Evolutionary conservation across 2,329 filamentous ascomycete genomes (phyloP).

Genomic region (Dothistroma septosporum): DNA sequence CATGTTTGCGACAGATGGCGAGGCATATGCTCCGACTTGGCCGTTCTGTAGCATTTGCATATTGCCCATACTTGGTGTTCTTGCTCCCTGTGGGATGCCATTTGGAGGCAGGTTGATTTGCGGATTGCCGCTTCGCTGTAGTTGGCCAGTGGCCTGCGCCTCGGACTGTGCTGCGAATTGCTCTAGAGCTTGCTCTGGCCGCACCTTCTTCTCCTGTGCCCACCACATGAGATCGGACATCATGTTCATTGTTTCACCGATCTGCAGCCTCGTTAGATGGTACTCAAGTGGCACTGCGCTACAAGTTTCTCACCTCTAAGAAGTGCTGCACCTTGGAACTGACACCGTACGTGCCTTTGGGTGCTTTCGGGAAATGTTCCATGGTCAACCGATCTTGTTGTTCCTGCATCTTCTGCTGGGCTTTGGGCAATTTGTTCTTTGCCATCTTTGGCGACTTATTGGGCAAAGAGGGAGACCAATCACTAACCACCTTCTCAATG

Average conservation of each 20-base stretch:
- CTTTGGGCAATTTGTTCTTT: conserved; percentile 46
- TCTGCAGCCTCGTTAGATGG: conserved; percentile 39
- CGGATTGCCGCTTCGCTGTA: conserved; percentile 38
- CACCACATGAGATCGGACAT: conserved; percentile 60
- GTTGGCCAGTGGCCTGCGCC: conserved; percentile 24
- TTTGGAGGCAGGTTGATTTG: conserved; percentile 47
- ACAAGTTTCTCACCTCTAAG: conserved; percentile 51
- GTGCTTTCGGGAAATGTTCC: conserved; percentile 44
- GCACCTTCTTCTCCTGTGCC: conserved; percentile 51
- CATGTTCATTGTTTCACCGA: conserved; percentile 61
- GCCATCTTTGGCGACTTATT: conserved; percentile 50
- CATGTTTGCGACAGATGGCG: conserved; percentile 55
- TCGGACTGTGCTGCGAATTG: conserved; percentile 49
- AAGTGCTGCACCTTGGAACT: conserved; percentile 56
- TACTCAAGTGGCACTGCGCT: conserved; percentile 3
- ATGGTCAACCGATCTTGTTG: conserved; percentile 43
- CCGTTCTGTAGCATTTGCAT: conserved; percentile 32
- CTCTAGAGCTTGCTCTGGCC: conserved; percentile 53
- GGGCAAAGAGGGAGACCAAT: conserved; percentile 49
- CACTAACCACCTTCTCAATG: conserved; percentile 44
- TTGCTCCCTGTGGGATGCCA: conserved; percentile 25
- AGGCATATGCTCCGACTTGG: conserved; percentile 45
- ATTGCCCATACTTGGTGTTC: conserved; percentile 34
- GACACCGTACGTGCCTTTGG: conserved; percentile 52
- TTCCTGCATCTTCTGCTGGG: conserved; percentile 40